Base-by-base conservation (phyloP, 1,284 basidiomycete species). In the Coniophora puteana region DNA sequence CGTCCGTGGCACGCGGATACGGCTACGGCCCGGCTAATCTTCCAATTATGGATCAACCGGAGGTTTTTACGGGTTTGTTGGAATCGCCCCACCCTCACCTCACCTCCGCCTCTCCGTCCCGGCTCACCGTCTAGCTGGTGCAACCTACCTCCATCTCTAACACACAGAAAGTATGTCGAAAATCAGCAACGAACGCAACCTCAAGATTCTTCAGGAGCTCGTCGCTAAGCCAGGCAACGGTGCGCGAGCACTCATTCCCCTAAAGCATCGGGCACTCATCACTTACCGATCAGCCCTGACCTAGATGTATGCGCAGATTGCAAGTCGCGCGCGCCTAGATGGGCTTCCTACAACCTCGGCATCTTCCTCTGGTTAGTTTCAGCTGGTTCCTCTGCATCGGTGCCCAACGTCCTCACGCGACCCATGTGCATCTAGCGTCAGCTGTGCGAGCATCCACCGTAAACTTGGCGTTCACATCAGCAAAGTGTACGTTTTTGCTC, bases 401-500 rank as follows among this genome's bases (percentile, higher is more conserved):
- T 21, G 35, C 18, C 41, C 12, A 43, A 36, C 17, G 35, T 23
- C 16, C 38, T 52, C 32, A 46, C 41, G 20, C 28, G 47, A 32
- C 23, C 58, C 11, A 57, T 60, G 36, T 56, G 54, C 43, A 54
- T 40, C 14, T 44, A 89, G 89, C 53, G 72, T 91, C 30, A 77
- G 76, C 51, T 93, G 90, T 58, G 90, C 89, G 22, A 86, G 86
- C 49, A 80, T 92, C 36, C 90, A 93, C 63, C 75, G 90, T 44
- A 92, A 92, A 70, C 85, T 93, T 49, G 90, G 90, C 12, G 90
- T 88, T 7, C 89, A 91, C 58, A 68, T 91, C 48, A 78, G 83
- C 4, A 89, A 90, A 77, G 83, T 91, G 87, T 89, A 67, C 52
- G 77, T 71, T 24, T 51, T 40, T 11, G 27, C 34, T 13, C 4